These are phyloP conservation scores for Apiotrichum laibachii DNA, from an alignment of 1,284 basidiomycete species.

Conservation along the genomic window DNA sequence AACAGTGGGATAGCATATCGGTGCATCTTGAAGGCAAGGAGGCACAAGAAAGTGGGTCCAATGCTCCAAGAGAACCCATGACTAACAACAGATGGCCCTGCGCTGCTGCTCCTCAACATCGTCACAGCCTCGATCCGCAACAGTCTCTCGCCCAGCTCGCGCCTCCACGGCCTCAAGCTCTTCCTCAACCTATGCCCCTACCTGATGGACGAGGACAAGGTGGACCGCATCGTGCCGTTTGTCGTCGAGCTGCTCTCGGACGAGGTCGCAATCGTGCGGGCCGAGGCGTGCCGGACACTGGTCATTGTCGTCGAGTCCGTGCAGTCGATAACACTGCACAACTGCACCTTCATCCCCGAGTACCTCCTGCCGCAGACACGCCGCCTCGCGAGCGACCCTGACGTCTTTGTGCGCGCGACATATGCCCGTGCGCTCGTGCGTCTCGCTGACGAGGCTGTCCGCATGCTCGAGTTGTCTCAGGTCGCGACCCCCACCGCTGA, in stretches of 20 bases:
- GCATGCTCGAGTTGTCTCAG: conserved; percentile 81
- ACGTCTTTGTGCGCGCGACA: conserved; percentile 81
- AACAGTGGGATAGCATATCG: conserved; percentile 47
- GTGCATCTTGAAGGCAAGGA: conserved; percentile 37
- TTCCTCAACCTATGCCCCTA: conserved; percentile 78
- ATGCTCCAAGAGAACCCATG: background rate
- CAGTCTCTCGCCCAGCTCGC: conserved; percentile 80
- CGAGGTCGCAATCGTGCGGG: conserved; percentile 74
- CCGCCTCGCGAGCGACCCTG: conserved; percentile 75
- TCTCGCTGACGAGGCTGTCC: conserved; percentile 73
- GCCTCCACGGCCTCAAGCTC: conserved; percentile 79
- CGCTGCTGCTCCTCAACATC: conserved; percentile 75
- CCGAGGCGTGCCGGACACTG: conserved; percentile 72
- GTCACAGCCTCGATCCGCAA: conserved; percentile 88
- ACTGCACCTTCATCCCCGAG: conserved; percentile 80
- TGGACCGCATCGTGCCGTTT: conserved; percentile 91
- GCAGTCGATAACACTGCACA: conserved; percentile 82
- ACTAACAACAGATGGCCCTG: conserved; percentile 64
- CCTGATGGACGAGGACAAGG: conserved; percentile 89
- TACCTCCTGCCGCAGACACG: conserved; percentile 90
- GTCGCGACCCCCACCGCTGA: conserved; percentile 59
- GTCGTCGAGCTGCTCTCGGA: conserved; percentile 85
- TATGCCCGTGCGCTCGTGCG: conserved; percentile 84
- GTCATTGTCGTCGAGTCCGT: conserved; percentile 85
- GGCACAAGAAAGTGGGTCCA: conserved; percentile 31